These are phyloP conservation scores for Saturnispora ahearnii DNA, from an alignment of 805 yeast species.

Conservation along the genomic window DNA sequence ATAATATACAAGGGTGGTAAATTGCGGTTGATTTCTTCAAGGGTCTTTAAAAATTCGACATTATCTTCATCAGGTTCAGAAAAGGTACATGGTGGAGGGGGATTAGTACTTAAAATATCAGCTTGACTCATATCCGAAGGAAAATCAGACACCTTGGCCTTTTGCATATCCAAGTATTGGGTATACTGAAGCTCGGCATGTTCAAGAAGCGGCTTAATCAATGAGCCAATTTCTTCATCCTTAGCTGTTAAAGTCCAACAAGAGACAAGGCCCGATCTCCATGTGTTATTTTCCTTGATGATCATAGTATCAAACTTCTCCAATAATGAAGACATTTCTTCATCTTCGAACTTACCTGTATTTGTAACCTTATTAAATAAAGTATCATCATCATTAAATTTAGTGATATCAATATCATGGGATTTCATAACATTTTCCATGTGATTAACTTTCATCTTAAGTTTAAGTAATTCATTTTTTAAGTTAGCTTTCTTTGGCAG, in stretches of 20 bases:
- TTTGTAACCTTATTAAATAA: slow-evolving; percentile 6
- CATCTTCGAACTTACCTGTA: slow-evolving; percentile 15
- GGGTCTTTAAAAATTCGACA: slow-evolving; percentile 3
- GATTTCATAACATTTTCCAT: slow-evolving; percentile 27
- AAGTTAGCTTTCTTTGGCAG: slow-evolving; percentile 27
- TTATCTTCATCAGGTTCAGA: not conserved
- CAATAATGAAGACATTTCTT: slow-evolving; percentile 31
- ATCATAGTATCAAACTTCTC: slow-evolving; percentile 34
- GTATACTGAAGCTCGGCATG: slow-evolving; percentile 22
- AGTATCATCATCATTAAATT: slow-evolving; percentile 10
- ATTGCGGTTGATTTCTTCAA: slow-evolving; percentile 24
- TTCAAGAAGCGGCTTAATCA: slow-evolving; percentile 25
- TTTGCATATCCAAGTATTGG: slow-evolving; percentile 17
- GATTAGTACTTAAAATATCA: not conserved
- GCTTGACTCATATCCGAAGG: slow-evolving; percentile 37
- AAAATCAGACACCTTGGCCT: slow-evolving; percentile 11
- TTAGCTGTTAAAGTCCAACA: slow-evolving; percentile 31
- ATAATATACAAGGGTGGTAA: slow-evolving; percentile 36
- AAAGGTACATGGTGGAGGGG: no score
- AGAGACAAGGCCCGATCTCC: slow-evolving; percentile 38
- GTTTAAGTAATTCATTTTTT: slow-evolving; percentile 31
- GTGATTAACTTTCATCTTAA: slow-evolving; percentile 33
- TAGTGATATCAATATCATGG: slow-evolving; percentile 22
- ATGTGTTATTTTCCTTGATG: slow-evolving; percentile 34
- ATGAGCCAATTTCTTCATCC: slow-evolving; percentile 28